Percentiles rank a stretch among this genome's conserved stretches.
phyloP scores from a whole-genome alignment of 2,329 filamentous ascomycete genomes.

The Sporothrix luriei region DNA sequence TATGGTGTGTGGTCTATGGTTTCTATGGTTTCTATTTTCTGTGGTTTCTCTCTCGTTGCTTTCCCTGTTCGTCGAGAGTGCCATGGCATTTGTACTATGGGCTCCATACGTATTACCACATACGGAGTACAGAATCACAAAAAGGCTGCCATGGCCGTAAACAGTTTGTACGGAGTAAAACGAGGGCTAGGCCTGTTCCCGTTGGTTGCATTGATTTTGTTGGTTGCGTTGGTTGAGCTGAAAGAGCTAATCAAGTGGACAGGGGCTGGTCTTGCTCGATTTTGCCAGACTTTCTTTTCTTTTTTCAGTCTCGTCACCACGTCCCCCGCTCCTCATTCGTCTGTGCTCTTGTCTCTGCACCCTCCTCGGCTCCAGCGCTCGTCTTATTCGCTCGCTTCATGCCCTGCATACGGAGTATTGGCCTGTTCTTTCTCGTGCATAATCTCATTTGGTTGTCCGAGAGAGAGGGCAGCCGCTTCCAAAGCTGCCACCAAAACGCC shows the following conservation, averaged over 20 bases:
- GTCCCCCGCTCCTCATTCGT: background rate
- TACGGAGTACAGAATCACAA: too few relatives aligned
- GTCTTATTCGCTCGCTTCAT: slow-evolving; percentile 10
- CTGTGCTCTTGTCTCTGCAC: background rate
- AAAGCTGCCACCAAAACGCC: background rate
- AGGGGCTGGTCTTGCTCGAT: background rate
- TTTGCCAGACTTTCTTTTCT: background rate
- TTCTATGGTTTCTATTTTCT: too few relatives aligned
- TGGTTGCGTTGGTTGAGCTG: slow-evolving; percentile 12
- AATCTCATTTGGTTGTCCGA: slow-evolving; percentile 1
- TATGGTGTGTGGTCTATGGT: too few relatives aligned
- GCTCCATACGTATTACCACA: too few relatives aligned
- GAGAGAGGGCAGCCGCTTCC: background rate
- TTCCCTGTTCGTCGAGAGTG: too few relatives aligned
- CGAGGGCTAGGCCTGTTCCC: too few relatives aligned
- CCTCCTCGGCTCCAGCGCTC: background rate
- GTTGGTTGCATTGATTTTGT: too few relatives aligned
- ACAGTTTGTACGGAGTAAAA: too few relatives aligned
- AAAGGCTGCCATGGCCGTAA: too few relatives aligned
- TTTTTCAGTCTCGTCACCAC: background rate
- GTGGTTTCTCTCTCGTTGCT: too few relatives aligned
- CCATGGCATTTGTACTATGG: too few relatives aligned
- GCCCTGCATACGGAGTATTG: background rate
- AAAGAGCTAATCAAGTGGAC: background rate
- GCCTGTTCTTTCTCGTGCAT: background rate